Percentiles rank a stretch among this genome's conserved stretches.
phyloP scores from a whole-genome alignment of 2,329 filamentous ascomycete genomes.

The Chalara sp. region DNA sequence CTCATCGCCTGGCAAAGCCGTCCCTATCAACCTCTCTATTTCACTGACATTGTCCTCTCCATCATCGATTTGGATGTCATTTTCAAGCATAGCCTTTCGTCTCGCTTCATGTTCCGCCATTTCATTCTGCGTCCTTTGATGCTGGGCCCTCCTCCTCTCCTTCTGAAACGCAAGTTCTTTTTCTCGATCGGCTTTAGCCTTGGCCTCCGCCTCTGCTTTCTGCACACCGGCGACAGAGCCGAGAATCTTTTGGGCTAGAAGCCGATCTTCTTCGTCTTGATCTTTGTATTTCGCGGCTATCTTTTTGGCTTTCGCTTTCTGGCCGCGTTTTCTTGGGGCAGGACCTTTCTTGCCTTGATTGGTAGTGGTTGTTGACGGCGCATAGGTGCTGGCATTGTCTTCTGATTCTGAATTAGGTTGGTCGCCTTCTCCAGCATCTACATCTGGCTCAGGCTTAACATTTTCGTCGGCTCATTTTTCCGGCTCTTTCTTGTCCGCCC shows the following conservation, averaged over 20 bases:
- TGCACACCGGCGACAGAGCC: constrained; percentile 64
- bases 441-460: no score
- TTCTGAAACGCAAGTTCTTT: constrained; percentile 65
- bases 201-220: constrained; percentile 61
- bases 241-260: constrained; percentile 77
- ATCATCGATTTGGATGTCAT: constrained; percentile 54
- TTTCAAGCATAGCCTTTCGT: constrained; percentile 52
- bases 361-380: constrained; percentile 12
- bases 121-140: constrained; percentile 68
- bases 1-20: constrained; percentile 74
- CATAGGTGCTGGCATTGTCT: constrained; percentile 8
- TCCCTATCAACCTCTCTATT: constrained; percentile 70
- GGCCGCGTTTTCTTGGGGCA: constrained; percentile 57
- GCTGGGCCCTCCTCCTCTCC: constrained; percentile 72
- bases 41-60: constrained; percentile 45
- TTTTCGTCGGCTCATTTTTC: constrained; percentile 12
- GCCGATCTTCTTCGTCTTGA: constrained; percentile 91
- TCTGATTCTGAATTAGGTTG: constrained; percentile 33
- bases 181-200: constrained; percentile 62
- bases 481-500: constrained; percentile 3
- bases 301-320: constrained; percentile 79
- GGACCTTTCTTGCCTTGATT: constrained; percentile 35
- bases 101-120: constrained; percentile 71
- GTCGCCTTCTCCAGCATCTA: constrained; percentile 9
- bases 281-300: constrained; percentile 83